Evolutionary conservation across 2,329 filamentous ascomycete genomes (phyloP).

Genomic region (Phaeoacremonium minimum): DNA sequence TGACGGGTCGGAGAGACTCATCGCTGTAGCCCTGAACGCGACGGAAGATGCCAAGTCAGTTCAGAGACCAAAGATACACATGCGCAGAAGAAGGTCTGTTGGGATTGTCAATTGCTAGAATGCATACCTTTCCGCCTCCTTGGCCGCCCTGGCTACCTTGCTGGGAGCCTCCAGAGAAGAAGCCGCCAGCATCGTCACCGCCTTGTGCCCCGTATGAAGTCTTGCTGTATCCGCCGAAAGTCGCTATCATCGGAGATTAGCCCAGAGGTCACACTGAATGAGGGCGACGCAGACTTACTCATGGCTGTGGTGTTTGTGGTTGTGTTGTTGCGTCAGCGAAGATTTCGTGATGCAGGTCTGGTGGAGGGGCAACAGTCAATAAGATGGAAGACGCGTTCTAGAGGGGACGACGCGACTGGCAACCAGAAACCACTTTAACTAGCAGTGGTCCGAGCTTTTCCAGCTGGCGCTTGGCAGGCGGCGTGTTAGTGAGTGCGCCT

Average conservation of each 20-base stretch:
- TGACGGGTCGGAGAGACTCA: conserved; percentile 87
- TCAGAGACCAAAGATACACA: not conserved
- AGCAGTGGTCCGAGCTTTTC: too few relatives aligned
- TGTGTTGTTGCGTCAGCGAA: conserved; percentile 4
- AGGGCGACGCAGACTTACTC: conserved; percentile 2
- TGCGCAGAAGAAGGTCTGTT: not conserved
- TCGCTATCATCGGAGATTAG: conserved; percentile 24
- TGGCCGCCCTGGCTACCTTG: conserved; percentile 43
- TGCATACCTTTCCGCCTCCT: conserved; percentile 18
- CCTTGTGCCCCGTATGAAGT: conserved; percentile 49
- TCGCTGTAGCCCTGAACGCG: conserved; percentile 57
- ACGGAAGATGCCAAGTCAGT: conserved; percentile 2
- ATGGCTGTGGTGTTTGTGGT: conserved; percentile 2
- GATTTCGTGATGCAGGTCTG: too few relatives aligned
- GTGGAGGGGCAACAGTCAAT: conserved; percentile 4
- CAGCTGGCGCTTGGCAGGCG: too few relatives aligned
- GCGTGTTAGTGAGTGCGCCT: too few relatives aligned
- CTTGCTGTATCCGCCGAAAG: conserved; percentile 45
- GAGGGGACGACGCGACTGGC: conserved; percentile 7
- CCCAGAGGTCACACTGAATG: not conserved
- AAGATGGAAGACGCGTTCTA: conserved; percentile 9
- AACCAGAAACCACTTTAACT: conserved; percentile 10
- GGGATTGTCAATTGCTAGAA: too few relatives aligned
- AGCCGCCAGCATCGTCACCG: conserved; percentile 58
- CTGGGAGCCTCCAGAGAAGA: conserved; percentile 57